These are phyloP conservation scores for Neurospora tetrasperma DNA, from an alignment of 495 filamentous ascomycete species.

Conservation along the genomic window DNA sequence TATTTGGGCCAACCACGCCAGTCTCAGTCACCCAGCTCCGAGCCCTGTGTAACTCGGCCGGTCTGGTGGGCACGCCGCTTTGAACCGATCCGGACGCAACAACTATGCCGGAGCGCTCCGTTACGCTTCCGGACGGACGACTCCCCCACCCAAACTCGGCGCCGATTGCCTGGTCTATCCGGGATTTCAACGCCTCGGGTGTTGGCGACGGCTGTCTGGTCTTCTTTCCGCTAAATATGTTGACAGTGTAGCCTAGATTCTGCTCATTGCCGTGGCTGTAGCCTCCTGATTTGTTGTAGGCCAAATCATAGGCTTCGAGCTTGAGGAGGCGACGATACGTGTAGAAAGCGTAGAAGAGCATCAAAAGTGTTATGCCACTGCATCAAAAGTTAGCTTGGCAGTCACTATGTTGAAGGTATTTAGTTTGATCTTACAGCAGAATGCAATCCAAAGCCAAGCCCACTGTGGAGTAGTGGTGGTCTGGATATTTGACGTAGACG, in stretches of 20 bases:
- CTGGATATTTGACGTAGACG: slow-evolving; percentile 25
- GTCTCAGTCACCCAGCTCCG: slow-evolving; percentile 18
- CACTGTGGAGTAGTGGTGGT: slow-evolving; percentile 32
- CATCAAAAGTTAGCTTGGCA: not conserved
- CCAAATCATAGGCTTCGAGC: slow-evolving; percentile 35
- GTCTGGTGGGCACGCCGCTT: slow-evolving; percentile 5
- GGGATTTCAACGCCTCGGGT: slow-evolving; percentile 9
- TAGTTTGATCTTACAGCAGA: slow-evolving; percentile 23
- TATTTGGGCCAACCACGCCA: slow-evolving; percentile 4
- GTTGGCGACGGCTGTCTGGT: not conserved
- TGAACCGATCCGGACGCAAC: slow-evolving; percentile 17
- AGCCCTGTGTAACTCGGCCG: slow-evolving; percentile 2
- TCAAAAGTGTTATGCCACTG: slow-evolving; percentile 24
- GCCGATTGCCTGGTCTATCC: slow-evolving; percentile 26
- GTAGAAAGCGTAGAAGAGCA: slow-evolving; percentile 28
- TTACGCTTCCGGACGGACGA: not conserved
- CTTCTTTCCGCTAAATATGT: slow-evolving; percentile 2
- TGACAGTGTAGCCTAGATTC: slow-evolving; percentile 13
- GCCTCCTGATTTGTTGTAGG: not conserved
- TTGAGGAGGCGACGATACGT: slow-evolving; percentile 31
- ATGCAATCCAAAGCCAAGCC: slow-evolving; percentile 32
- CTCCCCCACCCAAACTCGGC: slow-evolving; percentile 31
- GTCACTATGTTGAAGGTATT: not conserved
- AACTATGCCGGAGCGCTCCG: slow-evolving; percentile 3
- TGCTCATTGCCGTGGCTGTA: slow-evolving; percentile 9